Evolutionary conservation across 2,329 filamentous ascomycete genomes (phyloP).

Genomic region (Pseudohalonectria lignicola): DNA sequence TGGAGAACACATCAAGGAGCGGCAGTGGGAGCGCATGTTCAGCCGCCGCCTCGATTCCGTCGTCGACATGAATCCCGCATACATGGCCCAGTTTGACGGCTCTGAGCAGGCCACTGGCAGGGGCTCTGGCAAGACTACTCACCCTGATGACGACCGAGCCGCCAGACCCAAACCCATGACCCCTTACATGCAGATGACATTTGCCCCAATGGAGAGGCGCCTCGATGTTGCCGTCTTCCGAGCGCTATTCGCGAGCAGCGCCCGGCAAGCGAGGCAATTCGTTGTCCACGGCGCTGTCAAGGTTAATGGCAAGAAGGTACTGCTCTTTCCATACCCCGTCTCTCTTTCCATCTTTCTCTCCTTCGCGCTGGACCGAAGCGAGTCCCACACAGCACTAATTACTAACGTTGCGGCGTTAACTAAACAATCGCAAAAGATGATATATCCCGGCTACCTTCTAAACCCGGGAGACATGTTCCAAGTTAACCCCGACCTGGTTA

Average conservation of each 20-base stretch:
- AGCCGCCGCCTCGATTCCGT: slow-evolving; percentile 69
- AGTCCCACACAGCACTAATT: too few relatives aligned
- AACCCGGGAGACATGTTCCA: slow-evolving; percentile 99
- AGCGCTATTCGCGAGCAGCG: slow-evolving; percentile 86
- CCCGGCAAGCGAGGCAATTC: slow-evolving; percentile 87
- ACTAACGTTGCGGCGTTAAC: too few relatives aligned
- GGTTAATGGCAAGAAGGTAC: slow-evolving; percentile 91
- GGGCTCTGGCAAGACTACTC: slow-evolving; percentile 52
- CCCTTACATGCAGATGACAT: slow-evolving; percentile 95
- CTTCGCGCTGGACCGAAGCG: too few relatives aligned
- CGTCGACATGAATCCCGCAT: slow-evolving; percentile 70
- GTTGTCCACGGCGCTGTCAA: slow-evolving; percentile 87
- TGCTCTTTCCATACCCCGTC: too few relatives aligned
- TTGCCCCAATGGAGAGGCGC: slow-evolving; percentile 79
- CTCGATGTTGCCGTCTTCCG: slow-evolving; percentile 92
- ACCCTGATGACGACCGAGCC: slow-evolving; percentile 1
- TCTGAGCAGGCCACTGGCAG: slow-evolving; percentile 73
- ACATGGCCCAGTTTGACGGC: slow-evolving; percentile 73
- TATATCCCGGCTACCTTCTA: slow-evolving; percentile 80
- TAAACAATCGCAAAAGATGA: too few relatives aligned
- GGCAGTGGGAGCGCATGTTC: slow-evolving; percentile 93
- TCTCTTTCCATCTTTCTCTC: too few relatives aligned
- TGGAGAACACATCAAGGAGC: slow-evolving; percentile 87
- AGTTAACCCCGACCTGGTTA: slow-evolving; percentile 78
- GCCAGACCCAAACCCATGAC: slow-evolving; percentile 27